Evolutionary conservation across 805 yeast genomes (phyloP).

Genomic region (Ogataea glucozyma): DNA sequence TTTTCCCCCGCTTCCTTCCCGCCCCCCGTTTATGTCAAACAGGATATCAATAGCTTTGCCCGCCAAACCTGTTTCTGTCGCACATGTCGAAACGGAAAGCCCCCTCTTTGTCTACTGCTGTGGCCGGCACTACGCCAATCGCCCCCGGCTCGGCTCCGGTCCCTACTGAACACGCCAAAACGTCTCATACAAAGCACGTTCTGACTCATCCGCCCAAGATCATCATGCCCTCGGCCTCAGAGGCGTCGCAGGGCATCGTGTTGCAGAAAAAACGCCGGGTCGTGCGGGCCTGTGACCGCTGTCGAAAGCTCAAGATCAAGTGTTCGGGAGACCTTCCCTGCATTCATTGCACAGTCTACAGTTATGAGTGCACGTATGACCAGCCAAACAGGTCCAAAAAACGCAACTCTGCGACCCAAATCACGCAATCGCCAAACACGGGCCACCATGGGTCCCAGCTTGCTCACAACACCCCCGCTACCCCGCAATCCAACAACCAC

Average conservation of each 20-base stretch:
- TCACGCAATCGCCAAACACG: constrained; percentile 1
- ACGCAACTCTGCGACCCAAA: constrained; percentile 26
- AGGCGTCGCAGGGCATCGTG: constrained; percentile 15
- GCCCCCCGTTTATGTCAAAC: not conserved
- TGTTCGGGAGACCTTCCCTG: constrained; percentile 56
- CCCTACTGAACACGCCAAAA: not conserved
- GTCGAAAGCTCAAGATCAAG: constrained; percentile 51
- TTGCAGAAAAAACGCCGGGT: constrained; percentile 39
- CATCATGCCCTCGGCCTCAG: constrained; percentile 29
- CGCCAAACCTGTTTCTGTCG: not conserved
- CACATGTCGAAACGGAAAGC: constrained; percentile 9
- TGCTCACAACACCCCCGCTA: too few relatives aligned
- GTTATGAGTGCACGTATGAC: constrained; percentile 81
- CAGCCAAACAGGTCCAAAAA: constrained; percentile 54
- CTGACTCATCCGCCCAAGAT: constrained; percentile 28
- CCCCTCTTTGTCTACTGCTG: not conserved
- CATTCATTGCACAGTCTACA: constrained; percentile 74
- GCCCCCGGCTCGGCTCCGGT: constrained; percentile 4
- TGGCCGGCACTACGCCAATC: constrained; percentile 3
- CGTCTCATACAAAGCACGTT: constrained; percentile 13
- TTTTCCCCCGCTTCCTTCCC: not conserved
- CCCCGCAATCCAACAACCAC: constrained; percentile 16
- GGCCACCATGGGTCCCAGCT: constrained; percentile 1
- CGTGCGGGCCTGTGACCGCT: constrained; percentile 53
- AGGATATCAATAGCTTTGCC: not conserved